phyloP scores from a whole-genome alignment of 129 eudicot genomes.

The Tagetes patula region DNA sequence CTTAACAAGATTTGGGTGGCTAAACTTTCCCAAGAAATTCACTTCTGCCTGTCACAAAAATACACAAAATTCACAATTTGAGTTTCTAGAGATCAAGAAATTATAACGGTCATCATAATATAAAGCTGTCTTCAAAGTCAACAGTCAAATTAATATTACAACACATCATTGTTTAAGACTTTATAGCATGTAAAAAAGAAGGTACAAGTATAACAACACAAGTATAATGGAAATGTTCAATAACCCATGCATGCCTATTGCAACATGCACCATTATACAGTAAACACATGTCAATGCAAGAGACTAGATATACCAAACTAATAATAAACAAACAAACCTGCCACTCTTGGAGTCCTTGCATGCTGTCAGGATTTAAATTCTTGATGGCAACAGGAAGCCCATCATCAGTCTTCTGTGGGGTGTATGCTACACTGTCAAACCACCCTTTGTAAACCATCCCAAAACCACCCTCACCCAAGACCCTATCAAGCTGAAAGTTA shows the following conservation, averaged over 20 bases:
- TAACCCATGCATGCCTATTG: neutral
- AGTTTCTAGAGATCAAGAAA: neutral
- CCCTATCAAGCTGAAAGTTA: slow-evolving; percentile 47
- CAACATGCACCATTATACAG: neutral
- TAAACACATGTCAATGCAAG: neutral
- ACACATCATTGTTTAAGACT: neutral
- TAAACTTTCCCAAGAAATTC: slow-evolving; percentile 57
- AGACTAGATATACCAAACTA: too few species aligned
- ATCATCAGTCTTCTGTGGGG: slow-evolving; percentile 42
- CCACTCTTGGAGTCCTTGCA: slow-evolving; percentile 75
- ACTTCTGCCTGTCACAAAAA: slow-evolving; percentile 60
- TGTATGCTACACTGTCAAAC: slow-evolving; percentile 49
- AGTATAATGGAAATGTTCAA: neutral
- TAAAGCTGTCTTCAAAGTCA: neutral
- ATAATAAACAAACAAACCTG: slow-evolving; percentile 43
- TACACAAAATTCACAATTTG: slow-evolving; percentile 7
- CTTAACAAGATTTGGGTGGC: slow-evolving; percentile 64
- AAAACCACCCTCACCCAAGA: slow-evolving; percentile 75
- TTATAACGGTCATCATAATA: neutral
- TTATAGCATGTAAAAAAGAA: neutral
- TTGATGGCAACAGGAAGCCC: slow-evolving; percentile 70
- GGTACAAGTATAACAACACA: neutral
- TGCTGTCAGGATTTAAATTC: slow-evolving; percentile 45
- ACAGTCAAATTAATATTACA: too few species aligned
- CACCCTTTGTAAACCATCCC: slow-evolving; percentile 68